Evolutionary conservation across 257 asterid species (phyloP).

Genomic region (Solanum tarijense): DNA sequence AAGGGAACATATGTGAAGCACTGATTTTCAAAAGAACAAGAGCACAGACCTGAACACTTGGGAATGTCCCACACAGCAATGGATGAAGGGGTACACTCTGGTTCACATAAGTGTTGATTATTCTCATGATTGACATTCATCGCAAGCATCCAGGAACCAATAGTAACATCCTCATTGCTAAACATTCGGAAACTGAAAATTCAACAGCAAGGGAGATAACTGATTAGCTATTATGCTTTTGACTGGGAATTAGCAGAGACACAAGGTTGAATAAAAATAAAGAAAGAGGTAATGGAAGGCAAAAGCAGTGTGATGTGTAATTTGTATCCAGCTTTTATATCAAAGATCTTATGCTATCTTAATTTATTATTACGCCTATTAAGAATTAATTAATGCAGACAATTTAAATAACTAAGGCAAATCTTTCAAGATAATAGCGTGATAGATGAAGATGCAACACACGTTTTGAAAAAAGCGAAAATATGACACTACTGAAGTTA

Average conservation of each 20-base stretch:
- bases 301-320: background rate
- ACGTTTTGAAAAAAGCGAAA: background rate
- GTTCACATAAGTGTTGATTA: constrained; percentile 51
- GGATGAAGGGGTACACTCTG: constrained; percentile 58
- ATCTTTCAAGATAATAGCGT: background rate
- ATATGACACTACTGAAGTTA: background rate
- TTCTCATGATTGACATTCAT: constrained; percentile 93
- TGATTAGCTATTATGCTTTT: background rate
- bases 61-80: constrained; percentile 99
- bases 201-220: background rate
- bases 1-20: background rate
- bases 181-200: constrained; percentile 86
- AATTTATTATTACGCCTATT: background rate
- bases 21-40: background rate
- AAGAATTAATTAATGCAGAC: background rate
- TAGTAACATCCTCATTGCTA: constrained; percentile 97
- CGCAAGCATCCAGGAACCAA: constrained; percentile 99
- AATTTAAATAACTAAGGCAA: background rate
- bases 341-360: background rate
- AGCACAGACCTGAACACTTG: constrained; percentile 78
- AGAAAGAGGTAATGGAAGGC: background rate
- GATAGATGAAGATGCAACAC: background rate
- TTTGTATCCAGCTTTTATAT: background rate
- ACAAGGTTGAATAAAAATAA: background rate
- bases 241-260: background rate